These are phyloP conservation scores for Aegilops bicornis DNA, from an alignment of 176 grass and related monocot genomes.

Conservation along the genomic window DNA sequence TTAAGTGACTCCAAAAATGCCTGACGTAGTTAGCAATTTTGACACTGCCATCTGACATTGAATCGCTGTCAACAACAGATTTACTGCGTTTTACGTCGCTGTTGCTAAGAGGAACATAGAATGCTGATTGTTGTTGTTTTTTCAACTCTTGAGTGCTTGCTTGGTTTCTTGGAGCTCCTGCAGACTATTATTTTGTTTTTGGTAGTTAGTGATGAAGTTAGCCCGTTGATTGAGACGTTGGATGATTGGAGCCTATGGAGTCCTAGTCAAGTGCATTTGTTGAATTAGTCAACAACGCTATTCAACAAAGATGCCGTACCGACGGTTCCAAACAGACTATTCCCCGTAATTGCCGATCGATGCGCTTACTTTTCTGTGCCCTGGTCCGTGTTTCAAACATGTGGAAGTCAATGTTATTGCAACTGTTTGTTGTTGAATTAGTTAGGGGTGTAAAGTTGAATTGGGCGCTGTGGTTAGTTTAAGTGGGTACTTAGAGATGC, in stretches of 20 bases:
- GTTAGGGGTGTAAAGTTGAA: not conserved
- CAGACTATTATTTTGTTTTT: too few relatives aligned
- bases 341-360: not conserved
- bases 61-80: too few relatives aligned
- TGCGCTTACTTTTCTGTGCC: not conserved
- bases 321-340: not conserved
- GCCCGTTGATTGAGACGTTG: not conserved
- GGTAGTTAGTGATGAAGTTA: too few relatives aligned
- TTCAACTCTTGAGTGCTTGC: too few relatives aligned
- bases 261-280: constrained; percentile 29
- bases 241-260: not conserved
- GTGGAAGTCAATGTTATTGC: not conserved
- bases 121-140: too few relatives aligned
- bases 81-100: too few relatives aligned
- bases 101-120: too few relatives aligned
- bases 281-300: constrained; percentile 3
- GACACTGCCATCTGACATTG: too few relatives aligned
- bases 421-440: not conserved
- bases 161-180: too few relatives aligned
- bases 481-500: not conserved
- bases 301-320: constrained; percentile 21
- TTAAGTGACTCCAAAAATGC: not conserved
- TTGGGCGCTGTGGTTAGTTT: not conserved
- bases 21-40: too few relatives aligned
- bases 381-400: not conserved